Conservation (phyloP, 179 eudicot species). For the Beta corolliflora region DNA sequence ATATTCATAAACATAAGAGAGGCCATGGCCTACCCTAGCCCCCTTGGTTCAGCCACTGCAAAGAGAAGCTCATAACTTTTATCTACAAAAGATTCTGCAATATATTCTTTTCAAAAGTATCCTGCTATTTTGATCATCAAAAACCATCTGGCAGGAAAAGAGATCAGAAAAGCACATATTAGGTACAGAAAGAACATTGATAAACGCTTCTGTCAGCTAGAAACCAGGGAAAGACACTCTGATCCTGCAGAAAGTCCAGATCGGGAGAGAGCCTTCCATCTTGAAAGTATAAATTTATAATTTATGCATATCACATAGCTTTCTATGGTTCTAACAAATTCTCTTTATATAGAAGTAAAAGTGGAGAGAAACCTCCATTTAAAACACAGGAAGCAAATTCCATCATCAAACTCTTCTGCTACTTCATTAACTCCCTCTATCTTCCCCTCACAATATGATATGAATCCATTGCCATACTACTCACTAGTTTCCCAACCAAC, state of each 20-base stretch:
- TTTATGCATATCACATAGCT: not conserved
- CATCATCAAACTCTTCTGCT: not conserved
- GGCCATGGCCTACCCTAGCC: no score
- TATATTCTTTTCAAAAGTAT: not conserved
- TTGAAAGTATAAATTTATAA: not conserved
- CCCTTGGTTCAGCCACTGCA: not conserved
- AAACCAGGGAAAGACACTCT: not conserved
- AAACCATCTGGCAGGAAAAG: not conserved
- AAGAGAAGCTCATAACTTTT: not conserved
- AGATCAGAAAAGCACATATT: not conserved
- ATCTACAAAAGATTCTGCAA: not conserved
- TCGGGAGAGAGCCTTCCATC: not conserved
- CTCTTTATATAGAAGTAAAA: not conserved
- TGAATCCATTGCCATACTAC: not conserved
- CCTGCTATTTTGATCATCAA: not conserved
- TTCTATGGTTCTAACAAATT: not conserved
- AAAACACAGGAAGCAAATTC: not conserved
- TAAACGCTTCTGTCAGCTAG: not conserved
- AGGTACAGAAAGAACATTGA: not conserved
- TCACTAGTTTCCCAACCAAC: not conserved
- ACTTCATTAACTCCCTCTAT: not conserved
- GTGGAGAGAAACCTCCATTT: slow-evolving; percentile 1
- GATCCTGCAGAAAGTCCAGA: not conserved
- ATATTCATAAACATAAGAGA: no score
- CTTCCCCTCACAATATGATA: not conserved